Base-by-base conservation (phyloP, 2,329 filamentous ascomycete genomes). In the Akanthomyces uredinophilus region DNA sequence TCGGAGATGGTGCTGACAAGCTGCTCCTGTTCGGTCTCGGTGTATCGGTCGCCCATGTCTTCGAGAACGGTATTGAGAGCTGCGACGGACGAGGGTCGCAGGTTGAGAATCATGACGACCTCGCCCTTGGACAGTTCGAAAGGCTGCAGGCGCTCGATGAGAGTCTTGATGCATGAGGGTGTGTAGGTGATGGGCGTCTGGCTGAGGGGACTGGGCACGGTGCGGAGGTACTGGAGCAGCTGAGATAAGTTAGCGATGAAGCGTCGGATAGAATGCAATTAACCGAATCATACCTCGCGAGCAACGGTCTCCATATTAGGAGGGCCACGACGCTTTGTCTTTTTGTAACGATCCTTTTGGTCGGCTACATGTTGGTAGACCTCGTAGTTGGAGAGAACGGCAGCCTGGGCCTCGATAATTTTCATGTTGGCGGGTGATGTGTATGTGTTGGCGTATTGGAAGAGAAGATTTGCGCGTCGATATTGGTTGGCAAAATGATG, bases 321-420 rank as follows among this genome's bases (percentile, higher is more conserved):
- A 1, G 84, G 83, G 4, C 82, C 78, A 46, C 80, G 77, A 18
- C 78, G 80, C 64, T 81, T 81, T 59, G 77, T 73, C 47, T 77
- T 74, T 69, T 83, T 79, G 68, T 85, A 83, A 53, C 77, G 75
- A 61, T 77, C 74, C 57, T 79, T 79, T 69, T 85, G 83, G 52
- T 87, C 81, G 6, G 76, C 75, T 44, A 92, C 75, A 68, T 90
- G 88, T 62, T 82, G 78, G 68, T 87, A 87, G 65, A 92, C 88
- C 78, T 92, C 89, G 66, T 84, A 88, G 73, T 92, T 92, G 71
- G 86, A 85, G 69, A 92, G 78, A 47, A 87, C 81, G 5, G 87
- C 87, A 35, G 85, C 85, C 71, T 91, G 87, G 3, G 88, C 79
- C 70, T 89, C 88, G 68, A 91, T 76, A 70, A 92, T 84, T 82